Conservation (phyloP, 441 rosid species). For the Jatropha podagrica region DNA sequence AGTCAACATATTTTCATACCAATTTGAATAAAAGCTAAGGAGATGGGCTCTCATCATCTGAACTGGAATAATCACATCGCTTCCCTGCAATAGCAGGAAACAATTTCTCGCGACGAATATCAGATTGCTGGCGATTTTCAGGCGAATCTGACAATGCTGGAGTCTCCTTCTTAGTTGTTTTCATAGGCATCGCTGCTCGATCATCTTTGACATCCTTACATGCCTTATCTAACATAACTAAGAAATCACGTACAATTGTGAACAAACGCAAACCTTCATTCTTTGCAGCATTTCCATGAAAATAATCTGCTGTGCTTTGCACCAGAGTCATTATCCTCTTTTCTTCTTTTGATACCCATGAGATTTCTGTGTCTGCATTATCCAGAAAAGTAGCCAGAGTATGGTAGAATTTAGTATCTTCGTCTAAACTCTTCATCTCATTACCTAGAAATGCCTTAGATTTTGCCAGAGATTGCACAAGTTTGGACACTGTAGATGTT, state of each 20-base stretch:
- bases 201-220: constrained; percentile 68
- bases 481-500: constrained; percentile 58
- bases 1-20: constrained; percentile 15
- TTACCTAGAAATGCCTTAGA: constrained; percentile 58
- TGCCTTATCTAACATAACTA: constrained; percentile 74
- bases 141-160: constrained; percentile 24
- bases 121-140: constrained; percentile 37
- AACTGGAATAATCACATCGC: constrained; percentile 49
- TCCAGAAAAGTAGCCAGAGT: constrained; percentile 59
- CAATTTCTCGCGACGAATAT: constrained; percentile 39
- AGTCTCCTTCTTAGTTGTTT: constrained; percentile 36
- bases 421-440: constrained; percentile 60
- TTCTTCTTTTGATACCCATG: constrained; percentile 60
- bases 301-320: constrained; percentile 88
- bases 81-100: constrained; percentile 70
- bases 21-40: constrained; percentile 20
- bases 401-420: constrained; percentile 60
- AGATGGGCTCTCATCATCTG: constrained; percentile 50
- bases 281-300: constrained; percentile 87
- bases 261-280: constrained; percentile 89
- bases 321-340: constrained; percentile 76
- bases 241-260: constrained; percentile 71
- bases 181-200: constrained; percentile 29
- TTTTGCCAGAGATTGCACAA: constrained; percentile 51
- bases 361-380: constrained; percentile 56